Evolutionary conservation across 306 rosid species (phyloP).

Genomic region (Lathyrus aphaca): DNA sequence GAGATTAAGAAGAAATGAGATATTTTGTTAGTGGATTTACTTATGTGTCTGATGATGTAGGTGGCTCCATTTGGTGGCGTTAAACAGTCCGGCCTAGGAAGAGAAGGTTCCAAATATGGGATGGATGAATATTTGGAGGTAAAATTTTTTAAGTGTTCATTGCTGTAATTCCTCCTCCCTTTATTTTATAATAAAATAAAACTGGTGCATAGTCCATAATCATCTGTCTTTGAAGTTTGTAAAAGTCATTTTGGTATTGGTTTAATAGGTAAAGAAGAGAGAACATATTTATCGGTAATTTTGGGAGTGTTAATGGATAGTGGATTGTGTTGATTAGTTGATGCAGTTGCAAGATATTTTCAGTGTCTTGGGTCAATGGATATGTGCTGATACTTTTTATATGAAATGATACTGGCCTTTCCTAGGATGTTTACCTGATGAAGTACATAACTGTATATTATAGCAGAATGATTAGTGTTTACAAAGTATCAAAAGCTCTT

Average conservation of each 20-base stretch:
- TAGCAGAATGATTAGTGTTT: background rate
- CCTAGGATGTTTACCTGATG: too few species aligned
- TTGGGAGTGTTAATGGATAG: too few species aligned
- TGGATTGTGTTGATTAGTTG: too few species aligned
- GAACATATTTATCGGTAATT: too few species aligned
- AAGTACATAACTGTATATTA: background rate
- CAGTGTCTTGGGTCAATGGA: too few species aligned
- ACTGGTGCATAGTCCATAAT: too few species aligned
- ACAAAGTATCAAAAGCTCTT: background rate
- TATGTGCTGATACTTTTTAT: too few species aligned
- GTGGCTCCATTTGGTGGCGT: conserved; percentile 98
- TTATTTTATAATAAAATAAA: background rate
- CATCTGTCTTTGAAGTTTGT: too few species aligned
- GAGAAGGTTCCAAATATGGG: conserved; percentile 99
- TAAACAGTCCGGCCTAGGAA: conserved; percentile 96
- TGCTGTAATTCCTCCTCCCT: background rate
- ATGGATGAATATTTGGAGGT: conserved; percentile 96
- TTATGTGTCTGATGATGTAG: conserved; percentile 47
- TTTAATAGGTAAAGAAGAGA: too few species aligned
- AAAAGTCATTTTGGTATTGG: too few species aligned
- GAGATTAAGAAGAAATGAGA: background rate
- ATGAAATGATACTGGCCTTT: too few species aligned
- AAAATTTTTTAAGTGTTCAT: conserved; percentile 27
- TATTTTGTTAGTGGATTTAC: conserved; percentile 24
- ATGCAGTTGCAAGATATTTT: too few species aligned